Evolutionary conservation across 2,329 filamentous ascomycete genomes (phyloP), one percentile per base, ranked within the genome.

Genomic region (Samsoniella hepiali): DNA sequence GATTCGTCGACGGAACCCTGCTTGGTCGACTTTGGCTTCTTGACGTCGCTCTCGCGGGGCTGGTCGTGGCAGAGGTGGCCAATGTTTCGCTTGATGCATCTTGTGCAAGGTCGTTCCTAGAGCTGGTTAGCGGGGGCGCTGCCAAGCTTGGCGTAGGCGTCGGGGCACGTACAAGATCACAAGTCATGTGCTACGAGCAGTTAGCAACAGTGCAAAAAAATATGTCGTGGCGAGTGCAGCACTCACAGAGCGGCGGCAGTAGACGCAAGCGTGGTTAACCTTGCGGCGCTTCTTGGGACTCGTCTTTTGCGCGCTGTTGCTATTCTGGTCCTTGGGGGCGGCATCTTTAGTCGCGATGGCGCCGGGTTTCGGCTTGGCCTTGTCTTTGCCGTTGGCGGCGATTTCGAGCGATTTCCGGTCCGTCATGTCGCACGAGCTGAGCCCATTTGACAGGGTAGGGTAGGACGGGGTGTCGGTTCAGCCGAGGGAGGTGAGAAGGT

Each of bases 41-140:
- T 96, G 65, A 89, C 77, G 66, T 88, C 86, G 69, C 88, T 82
- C 73, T 99, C 94, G 76, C 94, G 89, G 69, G 93, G 94, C 78
- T 98, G 95, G 78, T 99, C 95, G 80, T 97, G 95, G 78, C 95
- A 99, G 69, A 99, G 84, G 78, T 99, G 95, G 72, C 94, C 95
- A 76, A 99, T 99, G 79, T 97, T 97, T 73, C 95, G 89, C 81
- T 98, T 99, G 79, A 98, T 91, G 82, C 95, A 99, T 79, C 95
- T 87, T 72, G 92, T 94, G 84, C 95, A 99, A 72, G 95, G 95
- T 75, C 95, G 89, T 81, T 96, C 92, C 92, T 96, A 62, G 65
- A 69, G 64, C 63, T 55, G 63, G 68, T 75, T 66, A 75, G 73
- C 68, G 57, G 63, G 59, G 44, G 64, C 45, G 64, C 55, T 44